Conservation (phyloP, 2,329 filamentous ascomycete species). For the Paraconiothyrium brasiliense region DNA sequence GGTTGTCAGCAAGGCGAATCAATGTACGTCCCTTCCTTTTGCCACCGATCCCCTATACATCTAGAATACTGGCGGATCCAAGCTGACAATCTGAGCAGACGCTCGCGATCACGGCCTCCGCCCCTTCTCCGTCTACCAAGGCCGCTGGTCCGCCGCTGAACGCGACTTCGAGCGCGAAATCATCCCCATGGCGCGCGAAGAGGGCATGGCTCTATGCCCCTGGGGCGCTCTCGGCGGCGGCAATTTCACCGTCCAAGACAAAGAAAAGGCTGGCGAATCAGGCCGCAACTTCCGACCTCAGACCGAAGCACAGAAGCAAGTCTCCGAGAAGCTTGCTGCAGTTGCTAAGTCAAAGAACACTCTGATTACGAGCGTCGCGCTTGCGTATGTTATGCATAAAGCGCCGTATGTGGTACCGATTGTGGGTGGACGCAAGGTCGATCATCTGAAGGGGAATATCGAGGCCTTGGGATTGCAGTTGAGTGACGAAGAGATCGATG, state of each 20-base stretch:
- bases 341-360: slow-evolving; percentile 66
- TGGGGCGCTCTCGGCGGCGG: slow-evolving; percentile 64
- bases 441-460: slow-evolving; percentile 74
- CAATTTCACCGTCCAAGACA: slow-evolving; percentile 50
- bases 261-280: slow-evolving; percentile 40
- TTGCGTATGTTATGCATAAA: slow-evolving; percentile 79
- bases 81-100: slow-evolving; percentile 47
- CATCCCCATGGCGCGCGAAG: slow-evolving; percentile 69
- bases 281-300: slow-evolving; percentile 50
- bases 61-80: slow-evolving; percentile 11
- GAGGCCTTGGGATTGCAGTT: slow-evolving; percentile 62
- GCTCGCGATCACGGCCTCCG: slow-evolving; percentile 75
- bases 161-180: slow-evolving; percentile 77
- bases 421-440: slow-evolving; percentile 75
- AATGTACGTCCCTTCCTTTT: slow-evolving; percentile 43
- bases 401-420: slow-evolving; percentile 78
- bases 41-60: neutral
- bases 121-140: slow-evolving; percentile 75
- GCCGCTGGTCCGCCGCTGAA: slow-evolving; percentile 67
- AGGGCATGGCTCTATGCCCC: slow-evolving; percentile 70
- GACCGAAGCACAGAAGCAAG: slow-evolving; percentile 60
- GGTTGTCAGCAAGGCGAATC: slow-evolving; percentile 58
- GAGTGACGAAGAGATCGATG: slow-evolving; percentile 61
- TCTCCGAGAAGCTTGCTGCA: slow-evolving; percentile 67
- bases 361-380: slow-evolving; percentile 67